Evolutionary conservation across 2,329 filamentous ascomycete species (phyloP).

Genomic region (Ophiostoma quercus): DNA sequence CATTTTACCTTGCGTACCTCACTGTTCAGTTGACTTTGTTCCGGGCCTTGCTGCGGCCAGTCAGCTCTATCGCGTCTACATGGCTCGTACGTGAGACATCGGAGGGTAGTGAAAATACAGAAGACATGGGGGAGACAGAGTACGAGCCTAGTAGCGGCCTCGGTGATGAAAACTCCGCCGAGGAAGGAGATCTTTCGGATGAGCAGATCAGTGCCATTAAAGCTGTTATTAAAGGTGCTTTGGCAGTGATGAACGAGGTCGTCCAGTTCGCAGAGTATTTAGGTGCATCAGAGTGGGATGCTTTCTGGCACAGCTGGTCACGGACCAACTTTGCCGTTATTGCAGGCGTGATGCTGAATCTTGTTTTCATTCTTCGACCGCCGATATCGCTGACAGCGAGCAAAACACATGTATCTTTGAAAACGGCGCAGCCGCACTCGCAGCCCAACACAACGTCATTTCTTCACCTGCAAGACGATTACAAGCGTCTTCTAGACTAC

Average conservation of each 20-base stretch:
- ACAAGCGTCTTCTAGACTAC: background rate
- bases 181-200: background rate
- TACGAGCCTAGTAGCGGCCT: background rate
- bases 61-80: background rate
- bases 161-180: background rate
- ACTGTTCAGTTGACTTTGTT: background rate
- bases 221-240: background rate
- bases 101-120: background rate
- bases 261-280: background rate
- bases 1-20: background rate
- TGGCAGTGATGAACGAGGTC: background rate
- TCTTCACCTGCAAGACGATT: conserved; percentile 4
- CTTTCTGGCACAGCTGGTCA: background rate
- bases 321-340: background rate
- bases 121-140: background rate
- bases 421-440: background rate
- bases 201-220: background rate
- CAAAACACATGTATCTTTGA: background rate
- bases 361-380: background rate
- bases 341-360: conserved; percentile 3
- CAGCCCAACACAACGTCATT: background rate
- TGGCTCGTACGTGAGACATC: background rate
- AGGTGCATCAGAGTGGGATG: background rate
- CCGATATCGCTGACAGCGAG: background rate
- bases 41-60: background rate